Evolutionary conservation across 345 rosid genomes (phyloP).

Genomic region (Eucalyptus cladocalyx): DNA sequence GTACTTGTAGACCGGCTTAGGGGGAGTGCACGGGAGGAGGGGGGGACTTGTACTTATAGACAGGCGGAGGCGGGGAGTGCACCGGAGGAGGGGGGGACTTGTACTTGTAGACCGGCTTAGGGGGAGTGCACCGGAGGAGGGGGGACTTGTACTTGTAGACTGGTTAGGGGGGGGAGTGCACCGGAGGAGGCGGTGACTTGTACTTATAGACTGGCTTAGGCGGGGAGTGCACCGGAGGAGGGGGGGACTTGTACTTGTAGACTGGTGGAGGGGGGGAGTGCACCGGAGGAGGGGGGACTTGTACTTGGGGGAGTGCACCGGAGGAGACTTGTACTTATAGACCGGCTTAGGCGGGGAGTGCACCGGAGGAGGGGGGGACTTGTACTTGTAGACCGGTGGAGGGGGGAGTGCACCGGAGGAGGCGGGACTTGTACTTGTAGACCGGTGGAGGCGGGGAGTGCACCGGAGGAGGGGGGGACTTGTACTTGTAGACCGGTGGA

Average conservation of each 20-base stretch:
- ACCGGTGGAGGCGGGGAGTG: not conserved
- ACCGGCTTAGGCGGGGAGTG: no score
- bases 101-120: fast-evolving
- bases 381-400: no score
- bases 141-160: not conserved
- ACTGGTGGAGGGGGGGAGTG: fast-evolving
- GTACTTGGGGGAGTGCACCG: not conserved
- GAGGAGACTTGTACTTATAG: no score
- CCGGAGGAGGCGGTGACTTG: not conserved
- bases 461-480: not conserved
- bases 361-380: no score
- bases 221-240: not conserved
- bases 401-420: no score
- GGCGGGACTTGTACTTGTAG: not conserved
- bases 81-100: no score
- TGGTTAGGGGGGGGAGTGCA: fast-evolving
- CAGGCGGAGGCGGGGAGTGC: fast-evolving
- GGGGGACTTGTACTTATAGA: no score
- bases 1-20: fast-evolving
- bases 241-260: not conserved
- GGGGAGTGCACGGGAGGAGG: no score
- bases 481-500: not conserved
- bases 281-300: not conserved
- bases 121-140: constrained; percentile 6
- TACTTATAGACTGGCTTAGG: fast-evolving